Base-by-base conservation (phyloP, 2,329 filamentous ascomycete species). In the Penicillium digitatum region DNA sequence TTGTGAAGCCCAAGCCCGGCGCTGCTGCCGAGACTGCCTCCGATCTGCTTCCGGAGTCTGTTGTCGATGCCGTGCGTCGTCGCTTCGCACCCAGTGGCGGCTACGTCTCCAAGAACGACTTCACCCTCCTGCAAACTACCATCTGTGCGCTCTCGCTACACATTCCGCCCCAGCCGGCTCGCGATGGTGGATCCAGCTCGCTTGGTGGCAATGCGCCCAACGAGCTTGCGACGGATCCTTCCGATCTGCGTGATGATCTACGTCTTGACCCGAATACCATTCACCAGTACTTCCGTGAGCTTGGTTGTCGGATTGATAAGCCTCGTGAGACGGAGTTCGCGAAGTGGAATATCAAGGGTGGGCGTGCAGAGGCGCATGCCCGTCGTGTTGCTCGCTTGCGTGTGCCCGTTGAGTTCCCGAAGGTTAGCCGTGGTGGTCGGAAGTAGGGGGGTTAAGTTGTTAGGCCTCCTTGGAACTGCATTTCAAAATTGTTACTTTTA, bases 361-460 rank as follows among this genome's bases (percentile, higher is more conserved):
- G 81, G 31, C 86, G 85, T 69, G 82, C 82, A 1, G 80, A 84
- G 66, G 81, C 80, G 4, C 72, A 74, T 20, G 69, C 71, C 10
- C 70, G 68, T 48, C 75, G 81, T 56, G 76, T 92, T 47, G 91
- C 88, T 12, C 85, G 85, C 63, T 76, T 97, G 65, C 83, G 81
- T 64, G 72, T 96, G 59, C 94, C 94, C 3, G 76, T 96, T 44
- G 81, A 86, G 56, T 96, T 96, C 70, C 94, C 93, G 1, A 91
- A 87, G 76, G 69, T 75, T 45, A 76, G 66, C 67, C 74, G 68
- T 62, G 72, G 69, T 58, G 74, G 68, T 57, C 67, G 68, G 44
- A 66, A 66, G 56, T 64, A 64, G 59, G 32, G 39, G 34, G 34
- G 4, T 5, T 53, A 44, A 35, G 37, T 29, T 32, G 22, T 22